phyloP scores from a whole-genome alignment of 495 filamentous ascomycete species.

The Tuber microsphaerosporum region DNA sequence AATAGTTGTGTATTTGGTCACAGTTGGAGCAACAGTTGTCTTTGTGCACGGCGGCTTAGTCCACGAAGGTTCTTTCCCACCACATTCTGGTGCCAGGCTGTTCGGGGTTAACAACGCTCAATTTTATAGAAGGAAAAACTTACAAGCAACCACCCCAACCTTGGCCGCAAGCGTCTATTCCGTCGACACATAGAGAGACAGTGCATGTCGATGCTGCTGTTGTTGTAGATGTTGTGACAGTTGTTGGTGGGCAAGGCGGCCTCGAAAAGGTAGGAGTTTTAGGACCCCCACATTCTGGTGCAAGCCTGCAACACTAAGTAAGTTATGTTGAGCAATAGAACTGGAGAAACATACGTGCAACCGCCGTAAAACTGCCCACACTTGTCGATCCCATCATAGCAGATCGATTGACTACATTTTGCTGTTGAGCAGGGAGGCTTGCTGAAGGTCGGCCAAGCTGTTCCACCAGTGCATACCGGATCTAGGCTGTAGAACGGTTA shows the following conservation, averaged over 20 bases:
- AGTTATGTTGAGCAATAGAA: not conserved
- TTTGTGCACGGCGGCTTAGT: conserved; percentile 3
- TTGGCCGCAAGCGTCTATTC: conserved; percentile 11
- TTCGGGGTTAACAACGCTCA: not conserved
- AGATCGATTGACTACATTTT: not conserved
- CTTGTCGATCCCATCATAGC: conserved; percentile 21
- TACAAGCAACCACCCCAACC: conserved; percentile 11
- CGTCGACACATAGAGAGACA: conserved; percentile 7
- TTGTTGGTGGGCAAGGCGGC: not conserved
- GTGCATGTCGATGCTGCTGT: conserved; percentile 4
- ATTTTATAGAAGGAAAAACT: not conserved
- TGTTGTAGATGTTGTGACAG: not conserved
- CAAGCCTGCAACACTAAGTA: not conserved
- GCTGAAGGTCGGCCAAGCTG: conserved; percentile 17
- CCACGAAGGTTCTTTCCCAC: not conserved
- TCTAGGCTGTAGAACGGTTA: conserved; percentile 18
- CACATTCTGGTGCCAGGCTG: not conserved
- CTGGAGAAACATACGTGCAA: conserved; percentile 14
- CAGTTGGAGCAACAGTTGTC: conserved; percentile 9
- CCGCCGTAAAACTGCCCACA: conserved; percentile 27
- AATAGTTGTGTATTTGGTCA: conserved; percentile 10
- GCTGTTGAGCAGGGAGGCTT: conserved; percentile 21
- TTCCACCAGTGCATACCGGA: conserved; percentile 26
- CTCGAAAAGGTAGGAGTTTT: not conserved
- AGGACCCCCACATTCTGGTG: not conserved